Base-by-base conservation (phyloP, 2,329 filamentous ascomycete genomes). In the Zalaria sp. region DNA sequence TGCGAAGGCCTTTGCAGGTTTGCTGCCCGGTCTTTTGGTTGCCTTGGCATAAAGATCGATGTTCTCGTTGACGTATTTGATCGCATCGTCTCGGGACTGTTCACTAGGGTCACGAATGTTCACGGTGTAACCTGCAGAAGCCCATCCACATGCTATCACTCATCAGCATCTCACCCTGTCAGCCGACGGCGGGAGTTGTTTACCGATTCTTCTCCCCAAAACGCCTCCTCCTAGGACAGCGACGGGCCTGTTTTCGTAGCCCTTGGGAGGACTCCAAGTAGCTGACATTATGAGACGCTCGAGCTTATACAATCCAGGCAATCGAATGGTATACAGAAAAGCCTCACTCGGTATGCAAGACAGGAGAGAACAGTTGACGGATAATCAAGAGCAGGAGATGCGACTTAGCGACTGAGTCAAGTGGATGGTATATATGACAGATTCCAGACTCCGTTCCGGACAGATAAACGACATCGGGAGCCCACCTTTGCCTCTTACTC, bases 221-320 rank as follows among this genome's bases (percentile, higher is more conserved):
- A 67, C 64, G 1, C 65, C 66, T 4, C 53, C 65, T 2, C 65
- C 66, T 18, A 68, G 51, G 9, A 68, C 48, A 4, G 56, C 50
- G 26, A 67, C 56, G 3, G 59, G 55, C 25, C 61, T 55, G 28
- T 46, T 44, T n/a, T 27, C 36, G 25, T 42, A 48, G 11, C 46
- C 34, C 5, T 32, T 26, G 10, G 46, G 46, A 10, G 40, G 39
- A 4, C 28, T 40, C 46, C 94, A 64, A 18, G 18, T 18, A 18
- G 18, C 18, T 18, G 18, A 18, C 18, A 18, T 18, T 18, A 2
- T 18, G 18, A 18, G 18, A 18, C 18, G 18, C 18, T 18, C 18
- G 18, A 18, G 18, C 18, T 18, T 18, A 18, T 18, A 18, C 18
- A 18, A 18, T 18, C 18, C 18, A 18, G 18, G 18, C 18, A 18